Evolutionary conservation across 257 asterid genomes (phyloP), one percentile per base, ranked within the genome.

Genomic region (Jacaranda copaia): DNA sequence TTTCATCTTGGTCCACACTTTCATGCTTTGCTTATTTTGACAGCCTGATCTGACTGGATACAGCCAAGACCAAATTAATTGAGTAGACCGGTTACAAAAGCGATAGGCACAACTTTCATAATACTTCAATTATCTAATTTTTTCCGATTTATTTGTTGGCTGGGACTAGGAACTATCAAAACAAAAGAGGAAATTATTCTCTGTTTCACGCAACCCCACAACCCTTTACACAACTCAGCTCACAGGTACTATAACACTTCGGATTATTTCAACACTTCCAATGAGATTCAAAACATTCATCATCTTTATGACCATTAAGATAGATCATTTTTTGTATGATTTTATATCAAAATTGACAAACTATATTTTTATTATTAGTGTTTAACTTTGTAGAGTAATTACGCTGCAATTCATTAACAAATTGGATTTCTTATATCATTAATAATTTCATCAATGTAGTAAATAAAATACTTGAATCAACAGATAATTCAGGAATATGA

Each of bases 1-100:
- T 3, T 60, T 15, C 11, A 38, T 38, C 38, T 63, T 38, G 51
- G 69, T 32, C 69, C 49, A 38, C 69, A n/a, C 32, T n/a, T 36
- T 63, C 16, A 63, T 14, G 32, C 35, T 39, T 10, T 63, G 69
- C 49, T n/a, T 15, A 39, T 12, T 38, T 36, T 63, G 69, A 63
- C 69, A 38, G 49, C 69, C 69, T n/a, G 46, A 61, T 62, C 20
- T 49, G 36, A 68, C 55, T 12, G 5, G n/a, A 68, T 19, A 48
- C 45, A 13, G 13, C 73, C 42, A 48, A 12, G 8, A 16, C 9
- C 63, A 3, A 15, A 35, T 70, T 10, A 12, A 52, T 55, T 36
- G 32, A 9, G 16, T 5, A 61, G 8, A 14, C 32, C 15, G 69
- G 1, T 63, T 45, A 61, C 1, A 32, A 4, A 12, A 61, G 46